phyloP scores from a whole-genome alignment of 768 basidiomycete species.

The Mycena sanguinolenta region DNA sequence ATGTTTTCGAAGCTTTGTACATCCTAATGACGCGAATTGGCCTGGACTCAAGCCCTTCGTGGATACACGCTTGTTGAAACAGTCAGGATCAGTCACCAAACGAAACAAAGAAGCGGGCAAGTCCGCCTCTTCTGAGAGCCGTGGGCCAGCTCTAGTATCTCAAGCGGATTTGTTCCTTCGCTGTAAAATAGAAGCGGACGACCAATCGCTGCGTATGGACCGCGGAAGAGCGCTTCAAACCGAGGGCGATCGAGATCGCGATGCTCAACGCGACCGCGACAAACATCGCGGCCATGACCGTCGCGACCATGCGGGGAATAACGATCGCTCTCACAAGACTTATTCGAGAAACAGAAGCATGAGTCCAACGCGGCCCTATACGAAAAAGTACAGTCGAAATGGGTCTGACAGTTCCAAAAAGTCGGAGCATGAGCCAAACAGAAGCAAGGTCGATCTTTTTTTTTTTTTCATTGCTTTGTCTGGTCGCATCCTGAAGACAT shows the following conservation, averaged over 20 bases:
- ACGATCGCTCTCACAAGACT: constrained; percentile 15
- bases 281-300: constrained; percentile 8
- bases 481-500: background rate
- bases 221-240: constrained; percentile 6
- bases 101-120: constrained; percentile 34
- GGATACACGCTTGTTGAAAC: constrained; percentile 27
- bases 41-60: constrained; percentile 40
- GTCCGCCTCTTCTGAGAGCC: constrained; percentile 35
- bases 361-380: constrained; percentile 25
- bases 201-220: constrained; percentile 28
- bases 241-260: constrained; percentile 30
- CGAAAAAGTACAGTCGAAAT: constrained; percentile 26
- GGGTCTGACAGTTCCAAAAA: constrained; percentile 28
- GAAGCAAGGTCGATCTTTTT: constrained; percentile 22
- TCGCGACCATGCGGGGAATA: constrained; percentile 8
- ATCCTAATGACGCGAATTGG: constrained; percentile 64
- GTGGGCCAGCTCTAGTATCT: constrained; percentile 54
- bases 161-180: constrained; percentile 60
- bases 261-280: constrained; percentile 29
- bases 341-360: constrained; percentile 28
- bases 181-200: constrained; percentile 46
- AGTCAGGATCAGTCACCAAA: constrained; percentile 23
- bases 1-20: constrained; percentile 55
- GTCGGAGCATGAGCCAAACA: constrained; percentile 24
- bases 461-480: background rate